Base-by-base conservation (phyloP, 2,329 filamentous ascomycete species). In the Clathrospora elynae region DNA sequence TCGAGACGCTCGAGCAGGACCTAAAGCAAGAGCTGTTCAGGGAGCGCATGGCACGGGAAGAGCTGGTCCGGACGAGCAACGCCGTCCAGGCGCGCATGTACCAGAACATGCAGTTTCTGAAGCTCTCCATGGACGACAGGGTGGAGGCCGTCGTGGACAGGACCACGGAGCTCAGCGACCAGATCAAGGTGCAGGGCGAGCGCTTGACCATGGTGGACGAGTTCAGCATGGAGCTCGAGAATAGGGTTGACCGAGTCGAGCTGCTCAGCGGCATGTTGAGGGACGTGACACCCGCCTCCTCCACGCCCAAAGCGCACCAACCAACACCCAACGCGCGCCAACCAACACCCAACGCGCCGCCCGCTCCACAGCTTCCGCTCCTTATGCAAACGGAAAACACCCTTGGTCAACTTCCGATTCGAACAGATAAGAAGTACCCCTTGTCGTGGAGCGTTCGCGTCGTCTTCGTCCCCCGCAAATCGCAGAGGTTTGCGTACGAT, bases 141-240 rank as follows among this genome's bases (percentile, higher is more conserved):
- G 62, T 71, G 23, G 69, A 72, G 51, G 68, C 66, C 6, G 67
- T 71, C n/a, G 66, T 72, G 13, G 68, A 72, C 49, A 62, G 64
- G 47, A 70, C 67, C 22, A 66, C 68, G 12, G 64, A 69, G 24
- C 66, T 64, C 51, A 60, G 64, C 34, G 62, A 71, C 35, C 62
- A 65, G 47, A 67, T 71, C 55, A 68, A 67, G 46, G 51, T 70
- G 19, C 64, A 68, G 38, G 46, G 38, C 10, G 64, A 70, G 51
- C 60, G 66, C 30, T 38, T 72, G 48, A 64, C 54, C 11, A 57
- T 68, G 49, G 62, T 72, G n/a, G 69, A 72, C 37, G 69, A 72
- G 28, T 60, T 64, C 11, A 68, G 66, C 12, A 72, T 72, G 69
- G 67, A 71, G 10, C 45, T 71, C 19, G 69, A 72, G 43, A 65